These are phyloP conservation scores for Coemansia sp. DNA, from an alignment of 192 early-diverging fungal genomes.

Conservation along the genomic window DNA sequence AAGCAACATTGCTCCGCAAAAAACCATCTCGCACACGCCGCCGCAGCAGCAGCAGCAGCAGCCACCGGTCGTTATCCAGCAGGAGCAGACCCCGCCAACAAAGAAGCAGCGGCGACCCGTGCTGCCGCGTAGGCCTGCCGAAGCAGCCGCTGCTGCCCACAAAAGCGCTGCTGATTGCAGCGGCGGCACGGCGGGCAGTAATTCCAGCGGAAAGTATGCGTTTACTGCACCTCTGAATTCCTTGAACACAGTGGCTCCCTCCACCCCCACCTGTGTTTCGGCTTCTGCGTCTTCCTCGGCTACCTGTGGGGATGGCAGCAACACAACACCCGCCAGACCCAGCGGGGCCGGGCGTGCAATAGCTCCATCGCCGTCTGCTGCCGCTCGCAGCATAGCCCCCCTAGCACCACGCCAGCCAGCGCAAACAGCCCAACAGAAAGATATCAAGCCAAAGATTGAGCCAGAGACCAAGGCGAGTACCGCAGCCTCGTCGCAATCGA, in stretches of 20 bases:
- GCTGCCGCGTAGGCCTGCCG: too few species aligned
- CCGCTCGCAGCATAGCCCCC: background rate
- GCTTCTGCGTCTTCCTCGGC: conserved; percentile 8
- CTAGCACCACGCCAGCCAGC: conserved; percentile 4
- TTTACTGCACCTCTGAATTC: background rate
- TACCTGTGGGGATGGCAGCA: too few species aligned
- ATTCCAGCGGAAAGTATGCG: background rate
- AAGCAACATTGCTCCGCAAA: conserved; percentile 38
- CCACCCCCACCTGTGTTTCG: background rate
- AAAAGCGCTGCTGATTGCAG: background rate
- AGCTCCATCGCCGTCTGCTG: background rate
- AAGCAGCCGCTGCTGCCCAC: conserved; percentile 7
- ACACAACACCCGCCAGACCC: too few species aligned
- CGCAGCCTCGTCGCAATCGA: background rate
- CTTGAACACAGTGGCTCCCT: too few species aligned
- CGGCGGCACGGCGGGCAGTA: background rate
- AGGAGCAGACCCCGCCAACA: background rate
- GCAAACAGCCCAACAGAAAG: background rate
- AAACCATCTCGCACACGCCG: conserved; percentile 19
- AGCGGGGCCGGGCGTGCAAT: too few species aligned
- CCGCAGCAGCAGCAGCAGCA: background rate
- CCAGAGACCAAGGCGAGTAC: too few species aligned
- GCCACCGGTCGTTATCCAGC: background rate
- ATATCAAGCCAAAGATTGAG: background rate
- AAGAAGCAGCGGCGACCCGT: too few species aligned